Conservation (phyloP, 139 green algal species). For the Ettlia oleoabundans region DNA sequence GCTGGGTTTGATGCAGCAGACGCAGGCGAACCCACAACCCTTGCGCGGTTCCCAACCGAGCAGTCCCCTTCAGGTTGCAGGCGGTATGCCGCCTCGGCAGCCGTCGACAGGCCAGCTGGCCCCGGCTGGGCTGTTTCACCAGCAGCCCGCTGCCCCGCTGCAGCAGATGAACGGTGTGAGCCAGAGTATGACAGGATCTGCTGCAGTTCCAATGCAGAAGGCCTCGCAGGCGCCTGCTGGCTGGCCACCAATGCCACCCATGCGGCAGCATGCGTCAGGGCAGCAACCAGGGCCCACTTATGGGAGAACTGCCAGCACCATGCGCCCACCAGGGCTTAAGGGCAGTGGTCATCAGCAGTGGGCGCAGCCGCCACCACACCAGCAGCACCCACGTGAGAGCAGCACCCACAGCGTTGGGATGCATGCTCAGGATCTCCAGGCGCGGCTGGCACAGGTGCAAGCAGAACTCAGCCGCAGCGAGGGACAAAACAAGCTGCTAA, state of each 20-base stretch:
- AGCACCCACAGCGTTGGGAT: not conserved
- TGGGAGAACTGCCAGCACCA: too few relatives aligned
- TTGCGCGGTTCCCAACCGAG: not conserved
- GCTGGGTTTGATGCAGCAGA: not conserved
- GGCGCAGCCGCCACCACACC: not conserved
- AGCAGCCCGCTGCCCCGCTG: not conserved
- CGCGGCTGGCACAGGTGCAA: not conserved
- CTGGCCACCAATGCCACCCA: not conserved
- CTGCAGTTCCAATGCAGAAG: not conserved
- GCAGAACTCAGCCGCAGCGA: not conserved
- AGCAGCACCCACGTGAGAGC: not conserved
- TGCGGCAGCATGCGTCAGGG: not conserved
- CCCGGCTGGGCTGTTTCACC: not conserved
- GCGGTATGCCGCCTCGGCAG: not conserved
- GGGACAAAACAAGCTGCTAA: slow-evolving; percentile 26
- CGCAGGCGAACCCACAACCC: not conserved
- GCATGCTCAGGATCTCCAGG: not conserved
- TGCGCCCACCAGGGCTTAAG: too few relatives aligned
- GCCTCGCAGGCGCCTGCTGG: not conserved
- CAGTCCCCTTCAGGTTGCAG: not conserved
- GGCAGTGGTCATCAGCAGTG: not conserved
- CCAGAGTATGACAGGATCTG: not conserved
- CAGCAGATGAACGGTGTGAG: not conserved
- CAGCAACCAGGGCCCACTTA: too few relatives aligned
- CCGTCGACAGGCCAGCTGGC: not conserved